Evolutionary conservation across 768 basidiomycete species (phyloP).

Genomic region (Boletus subparvulus): DNA sequence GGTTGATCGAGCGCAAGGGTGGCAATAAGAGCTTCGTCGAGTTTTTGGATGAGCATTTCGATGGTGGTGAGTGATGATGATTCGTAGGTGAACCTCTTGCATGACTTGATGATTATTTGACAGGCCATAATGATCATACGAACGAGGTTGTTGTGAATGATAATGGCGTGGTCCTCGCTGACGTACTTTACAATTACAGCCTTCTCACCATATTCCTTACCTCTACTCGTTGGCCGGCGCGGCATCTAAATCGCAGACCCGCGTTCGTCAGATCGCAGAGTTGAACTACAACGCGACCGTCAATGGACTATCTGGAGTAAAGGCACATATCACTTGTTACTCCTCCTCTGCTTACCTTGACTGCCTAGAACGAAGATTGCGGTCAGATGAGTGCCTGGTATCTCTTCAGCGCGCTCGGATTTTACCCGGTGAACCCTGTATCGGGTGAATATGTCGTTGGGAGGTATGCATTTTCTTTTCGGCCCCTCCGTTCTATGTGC

Average conservation of each 20-base stretch:
- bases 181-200: slow-evolving; percentile 40
- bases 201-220: slow-evolving; percentile 86
- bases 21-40: slow-evolving; percentile 63
- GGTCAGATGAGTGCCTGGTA: slow-evolving; percentile 93
- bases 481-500: not conserved
- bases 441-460: slow-evolving; percentile 76
- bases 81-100: not conserved
- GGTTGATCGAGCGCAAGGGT: slow-evolving; percentile 60
- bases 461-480: slow-evolving; percentile 42
- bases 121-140: slow-evolving; percentile 77
- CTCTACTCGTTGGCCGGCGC: slow-evolving; percentile 73
- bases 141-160: slow-evolving; percentile 52
- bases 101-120: slow-evolving; percentile 11
- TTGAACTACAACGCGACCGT: slow-evolving; percentile 66
- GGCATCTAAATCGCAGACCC: slow-evolving; percentile 67
- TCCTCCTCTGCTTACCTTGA: not conserved
- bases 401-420: slow-evolving; percentile 77
- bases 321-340: slow-evolving; percentile 12
- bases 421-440: slow-evolving; percentile 83
- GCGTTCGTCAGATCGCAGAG: slow-evolving; percentile 64
- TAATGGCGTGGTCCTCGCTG: not conserved
- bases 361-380: slow-evolving; percentile 76
- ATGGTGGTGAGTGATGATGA: slow-evolving; percentile 38
- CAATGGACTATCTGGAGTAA: slow-evolving; percentile 69
- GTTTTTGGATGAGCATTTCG: slow-evolving; percentile 60